phyloP scores from a whole-genome alignment of 2,329 filamentous ascomycete species.

The Claviceps maximensis region DNA sequence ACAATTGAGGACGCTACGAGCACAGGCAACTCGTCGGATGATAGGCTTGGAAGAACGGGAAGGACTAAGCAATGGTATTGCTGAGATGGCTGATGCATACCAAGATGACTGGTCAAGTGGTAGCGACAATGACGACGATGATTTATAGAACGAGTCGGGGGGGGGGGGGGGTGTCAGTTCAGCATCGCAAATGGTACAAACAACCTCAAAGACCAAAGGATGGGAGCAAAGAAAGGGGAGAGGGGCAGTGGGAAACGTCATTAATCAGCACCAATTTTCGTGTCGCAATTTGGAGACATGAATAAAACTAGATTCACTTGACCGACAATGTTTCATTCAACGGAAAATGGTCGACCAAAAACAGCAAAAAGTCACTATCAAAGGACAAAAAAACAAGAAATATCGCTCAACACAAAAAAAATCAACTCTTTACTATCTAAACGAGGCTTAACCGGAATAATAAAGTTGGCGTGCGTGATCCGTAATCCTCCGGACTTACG shows the following conservation, averaged over 20 bases:
- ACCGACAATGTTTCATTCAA: too few relatives aligned
- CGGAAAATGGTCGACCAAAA: neutral
- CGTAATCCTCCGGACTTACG: neutral
- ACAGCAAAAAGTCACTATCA: neutral
- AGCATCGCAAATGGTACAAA: too few relatives aligned
- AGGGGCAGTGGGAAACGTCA: too few relatives aligned
- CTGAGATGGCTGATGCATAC: slow-evolving; percentile 76
- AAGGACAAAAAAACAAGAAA: neutral
- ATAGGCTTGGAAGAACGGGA: slow-evolving; percentile 71
- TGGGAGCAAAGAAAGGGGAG: neutral
- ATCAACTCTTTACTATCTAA: neutral
- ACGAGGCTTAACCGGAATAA: neutral
- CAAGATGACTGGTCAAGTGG: slow-evolving; percentile 77
- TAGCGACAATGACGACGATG: slow-evolving; percentile 56
- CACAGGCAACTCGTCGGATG: slow-evolving; percentile 47
- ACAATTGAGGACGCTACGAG: slow-evolving; percentile 52
- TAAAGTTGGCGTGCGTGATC: neutral
- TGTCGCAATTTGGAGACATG: too few relatives aligned
- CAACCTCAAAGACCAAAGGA: too few relatives aligned
- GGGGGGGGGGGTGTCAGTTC: neutral
- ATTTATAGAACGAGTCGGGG: slow-evolving; percentile 15
- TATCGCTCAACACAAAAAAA: neutral
- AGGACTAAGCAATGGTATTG: slow-evolving; percentile 64
- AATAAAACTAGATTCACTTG: too few relatives aligned
- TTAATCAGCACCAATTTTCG: neutral